phyloP scores from a whole-genome alignment of 2,329 filamentous ascomycete genomes.

The Zymoseptoria tritici region DNA sequence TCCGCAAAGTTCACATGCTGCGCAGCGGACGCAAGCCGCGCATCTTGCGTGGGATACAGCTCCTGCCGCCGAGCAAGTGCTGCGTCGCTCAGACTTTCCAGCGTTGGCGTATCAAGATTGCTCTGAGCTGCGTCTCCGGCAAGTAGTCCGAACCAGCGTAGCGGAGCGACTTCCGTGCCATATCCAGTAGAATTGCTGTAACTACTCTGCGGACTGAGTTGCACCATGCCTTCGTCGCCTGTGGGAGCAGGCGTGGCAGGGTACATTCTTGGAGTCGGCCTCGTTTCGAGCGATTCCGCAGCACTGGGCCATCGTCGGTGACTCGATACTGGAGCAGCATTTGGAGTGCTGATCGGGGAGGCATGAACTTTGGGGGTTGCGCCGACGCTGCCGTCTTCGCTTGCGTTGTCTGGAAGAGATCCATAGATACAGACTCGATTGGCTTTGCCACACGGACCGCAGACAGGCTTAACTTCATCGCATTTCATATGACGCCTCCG shows the following conservation, averaged over 20 bases:
- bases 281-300: neutral
- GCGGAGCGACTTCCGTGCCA: slow-evolving; percentile 36
- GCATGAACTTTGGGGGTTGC: neutral
- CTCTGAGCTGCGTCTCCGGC: slow-evolving; percentile 37
- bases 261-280: slow-evolving; percentile 10
- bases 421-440: slow-evolving; percentile 38
- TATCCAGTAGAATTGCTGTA: slow-evolving; percentile 24
- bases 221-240: slow-evolving; percentile 13
- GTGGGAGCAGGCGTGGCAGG: slow-evolving; percentile 4
- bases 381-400: neutral
- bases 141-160: slow-evolving; percentile 44
- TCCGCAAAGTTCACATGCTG: slow-evolving; percentile 8
- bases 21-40: neutral
- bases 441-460: slow-evolving; percentile 39
- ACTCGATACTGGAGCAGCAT: neutral
- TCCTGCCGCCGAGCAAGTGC: slow-evolving; percentile 19
- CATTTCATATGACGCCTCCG: slow-evolving; percentile 44
- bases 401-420: neutral
- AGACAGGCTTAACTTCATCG: slow-evolving; percentile 41
- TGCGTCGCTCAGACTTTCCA: slow-evolving; percentile 20
- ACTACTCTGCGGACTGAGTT: slow-evolving; percentile 21
- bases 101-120: slow-evolving; percentile 14
- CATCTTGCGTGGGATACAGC: slow-evolving; percentile 6
- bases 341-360: neutral
- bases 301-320: neutral